Evolutionary conservation across 768 basidiomycete genomes (phyloP), one percentile per base, ranked within the genome.

Genomic region (Ephemerocybe angulata): DNA sequence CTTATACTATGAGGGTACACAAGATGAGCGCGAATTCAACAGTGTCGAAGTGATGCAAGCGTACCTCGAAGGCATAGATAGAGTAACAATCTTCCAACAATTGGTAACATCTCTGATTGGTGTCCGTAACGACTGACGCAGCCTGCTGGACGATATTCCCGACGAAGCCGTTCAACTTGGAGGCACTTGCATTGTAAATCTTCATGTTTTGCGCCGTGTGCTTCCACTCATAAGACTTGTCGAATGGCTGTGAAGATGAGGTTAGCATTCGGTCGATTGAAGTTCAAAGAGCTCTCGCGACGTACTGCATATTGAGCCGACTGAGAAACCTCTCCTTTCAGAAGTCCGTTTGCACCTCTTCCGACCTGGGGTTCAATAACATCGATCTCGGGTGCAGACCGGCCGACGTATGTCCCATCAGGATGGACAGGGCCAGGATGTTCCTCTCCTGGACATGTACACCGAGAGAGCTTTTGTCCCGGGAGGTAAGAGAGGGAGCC

Each of bases 201-300:
- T 65, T 55, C 12, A 78, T 82, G 21, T 67, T 70, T 4, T 77
- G 68, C 2, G 70, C 72, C 61, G 84, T 78, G 51, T 67, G 49
- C 77, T 79, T 83, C 6, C 52, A 38, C 59, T 89, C 90, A 35
- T 70, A 67, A 13, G 79, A 79, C 69, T 50, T 15, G 17, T 27
- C 17, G 31, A 33, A 38, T 21, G 15, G 40, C n/a, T 17, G 31
- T 12, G 17, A 10, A 21, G 12, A 24, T 10, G 7, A 48, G 25
- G 13, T 12, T 22, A 12, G 10, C n/a, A 21, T 43, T 57, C 76
- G 72, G 55, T 62, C 52, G 44, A 49, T 72, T 62, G 30, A 79
- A 80, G 62, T 88, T 84, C 72, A 85, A 87, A 2, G 88, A 87
- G n/a, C n/a, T n/a, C n/a, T n/a, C n/a, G n/a, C n/a, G n/a, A n/a